Conservation (phyloP, 2,329 filamentous ascomycete genomes). For the Fusarium praegraminearum region DNA sequence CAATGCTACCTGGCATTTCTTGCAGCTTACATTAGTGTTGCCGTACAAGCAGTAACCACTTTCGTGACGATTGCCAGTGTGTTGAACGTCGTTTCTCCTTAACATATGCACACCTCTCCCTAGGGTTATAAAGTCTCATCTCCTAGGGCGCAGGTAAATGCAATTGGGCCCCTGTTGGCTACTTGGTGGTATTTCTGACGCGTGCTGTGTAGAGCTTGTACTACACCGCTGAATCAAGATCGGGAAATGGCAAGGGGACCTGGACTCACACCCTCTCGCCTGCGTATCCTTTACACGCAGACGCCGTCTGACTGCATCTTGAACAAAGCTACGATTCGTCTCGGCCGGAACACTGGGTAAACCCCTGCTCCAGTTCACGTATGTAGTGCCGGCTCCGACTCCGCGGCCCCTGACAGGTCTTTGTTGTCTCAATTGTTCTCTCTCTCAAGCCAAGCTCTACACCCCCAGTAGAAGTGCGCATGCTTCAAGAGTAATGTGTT, state of each 20-base stretch:
- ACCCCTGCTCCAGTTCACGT: slow-evolving; percentile 19
- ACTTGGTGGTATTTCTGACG: slow-evolving; percentile 1
- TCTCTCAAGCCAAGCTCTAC: slow-evolving; percentile 1
- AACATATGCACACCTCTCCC: not conserved
- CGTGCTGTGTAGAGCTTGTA: not conserved
- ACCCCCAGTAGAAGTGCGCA: not conserved
- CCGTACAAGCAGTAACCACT: slow-evolving; percentile 17
- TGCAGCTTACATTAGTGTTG: slow-evolving; percentile 41
- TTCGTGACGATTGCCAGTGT: slow-evolving; percentile 20
- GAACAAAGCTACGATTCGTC: slow-evolving; percentile 30
- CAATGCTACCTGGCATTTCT: slow-evolving; percentile 39
- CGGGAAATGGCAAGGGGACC: slow-evolving; percentile 2
- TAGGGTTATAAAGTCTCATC: not conserved
- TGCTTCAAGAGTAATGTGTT: not conserved
- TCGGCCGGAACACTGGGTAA: slow-evolving; percentile 29
- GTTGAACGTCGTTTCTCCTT: not conserved
- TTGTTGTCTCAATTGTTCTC: slow-evolving; percentile 38
- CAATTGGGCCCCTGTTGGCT: slow-evolving; percentile 2
- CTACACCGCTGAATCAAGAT: slow-evolving; percentile 5
- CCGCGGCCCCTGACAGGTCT: slow-evolving; percentile 22
- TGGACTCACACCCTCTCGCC: slow-evolving; percentile 24
- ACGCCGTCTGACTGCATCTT: slow-evolving; percentile 32
- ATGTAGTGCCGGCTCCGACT: slow-evolving; percentile 28
- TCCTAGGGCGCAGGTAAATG: not conserved
- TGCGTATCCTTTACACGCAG: slow-evolving; percentile 21